A percentile compares a stretch with the other conserved stretches of the same genome.
phyloP scores from a whole-genome alignment of 2,329 filamentous ascomycete genomes.

The Colletotrichum siamense region DNA sequence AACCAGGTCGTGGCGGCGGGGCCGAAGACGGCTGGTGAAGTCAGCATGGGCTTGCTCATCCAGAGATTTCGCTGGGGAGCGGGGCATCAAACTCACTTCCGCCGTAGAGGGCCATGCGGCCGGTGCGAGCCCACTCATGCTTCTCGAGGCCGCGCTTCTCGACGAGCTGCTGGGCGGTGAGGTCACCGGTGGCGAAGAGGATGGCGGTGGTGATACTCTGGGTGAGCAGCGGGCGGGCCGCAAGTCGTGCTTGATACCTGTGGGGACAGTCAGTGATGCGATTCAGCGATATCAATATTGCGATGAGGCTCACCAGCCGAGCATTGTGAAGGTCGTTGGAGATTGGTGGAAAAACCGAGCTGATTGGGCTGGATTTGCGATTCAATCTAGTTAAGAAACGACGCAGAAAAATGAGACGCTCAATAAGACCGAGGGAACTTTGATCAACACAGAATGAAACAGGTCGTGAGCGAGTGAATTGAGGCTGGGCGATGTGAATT shows the following conservation, averaged over 20 bases:
- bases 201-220: slow-evolving; percentile 90
- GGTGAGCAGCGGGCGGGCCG: slow-evolving; percentile 83
- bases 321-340: slow-evolving; percentile 7
- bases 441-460: background rate
- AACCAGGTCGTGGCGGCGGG: slow-evolving; percentile 90
- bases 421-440: background rate
- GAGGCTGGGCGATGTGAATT: background rate
- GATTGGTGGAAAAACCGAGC: background rate
- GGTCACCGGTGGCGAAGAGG: slow-evolving; percentile 91
- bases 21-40: slow-evolving; percentile 74
- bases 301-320: slow-evolving; percentile 14
- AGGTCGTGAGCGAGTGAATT: background rate
- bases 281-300: background rate
- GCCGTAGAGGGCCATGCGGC: slow-evolving; percentile 81
- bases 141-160: slow-evolving; percentile 79
- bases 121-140: slow-evolving; percentile 76
- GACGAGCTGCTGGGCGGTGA: slow-evolving; percentile 88
- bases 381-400: background rate
- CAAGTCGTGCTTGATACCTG: slow-evolving; percentile 85
- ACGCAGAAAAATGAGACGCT: background rate
- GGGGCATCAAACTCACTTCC: slow-evolving; percentile 60
- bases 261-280: background rate
- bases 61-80: background rate
- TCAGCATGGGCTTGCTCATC: background rate
- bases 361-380: background rate